Evolutionary conservation across 2,329 filamentous ascomycete genomes (phyloP), one percentile per base, ranked within the genome.

Genomic region (Rutstroemia sp.): DNA sequence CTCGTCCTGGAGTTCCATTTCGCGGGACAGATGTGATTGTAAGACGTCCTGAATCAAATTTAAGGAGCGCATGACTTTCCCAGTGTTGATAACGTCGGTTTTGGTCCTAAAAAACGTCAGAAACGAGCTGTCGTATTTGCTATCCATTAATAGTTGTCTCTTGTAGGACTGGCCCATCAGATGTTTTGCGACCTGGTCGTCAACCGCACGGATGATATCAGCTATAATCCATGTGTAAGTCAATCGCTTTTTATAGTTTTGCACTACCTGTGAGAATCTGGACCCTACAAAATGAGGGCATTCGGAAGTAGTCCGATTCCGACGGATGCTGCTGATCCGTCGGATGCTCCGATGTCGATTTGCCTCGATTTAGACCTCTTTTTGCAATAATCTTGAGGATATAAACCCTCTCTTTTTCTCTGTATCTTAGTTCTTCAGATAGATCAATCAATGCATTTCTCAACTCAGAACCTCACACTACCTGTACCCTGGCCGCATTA

Each of bases 121-220:
- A 5, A 42, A 50, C 1, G 42, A n/a, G 1, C 16, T 16, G 3
- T 50, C 52, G 5, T 55, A 55, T 7, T 50, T 55, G 0, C 52
- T 45, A 18, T 55, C 46, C 52, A 55, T 55, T 9, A 55, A 27
- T 9, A 55, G 2, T 21, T 55, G 46, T 10, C 52, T 50, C 1
- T 38, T 3, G 1, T 42, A 55, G 1, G 52, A 50, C 18, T 34
- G 49, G 2, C 46, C 52, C 52, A 55, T 50, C 3, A 55, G 14
- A n/a, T 49, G 25, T 23, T 50, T 55, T 1, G 52, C 52, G 2
- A 55, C 4, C 5, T 50, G 52, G 0, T 55, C 46, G 1, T 50
- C 52, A 2, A 55, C 44, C 2, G 52, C 52, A 0, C 52, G 45
- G 1, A 55, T 38, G 4, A 55, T 55, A 30, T 55, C 52, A 1